Percentiles rank a stretch among this genome's conserved stretches.
phyloP scores from a whole-genome alignment of 345 rosid genomes.

The Populus euphratica region DNA sequence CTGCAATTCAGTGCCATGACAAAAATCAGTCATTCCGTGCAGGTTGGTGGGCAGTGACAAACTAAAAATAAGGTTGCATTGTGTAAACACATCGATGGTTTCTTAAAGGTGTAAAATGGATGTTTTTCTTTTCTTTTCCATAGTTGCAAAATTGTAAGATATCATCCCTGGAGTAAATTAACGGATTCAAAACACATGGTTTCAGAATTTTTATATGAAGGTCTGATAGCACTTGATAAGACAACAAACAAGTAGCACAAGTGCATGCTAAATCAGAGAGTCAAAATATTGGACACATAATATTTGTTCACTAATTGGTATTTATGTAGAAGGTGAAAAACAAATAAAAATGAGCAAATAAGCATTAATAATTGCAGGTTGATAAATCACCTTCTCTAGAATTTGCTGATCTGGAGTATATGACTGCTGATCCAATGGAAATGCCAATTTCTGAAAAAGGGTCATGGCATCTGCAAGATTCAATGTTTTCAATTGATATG shows the following conservation, averaged over 20 bases:
- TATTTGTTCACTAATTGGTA: too few relatives aligned
- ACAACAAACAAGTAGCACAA: too few relatives aligned
- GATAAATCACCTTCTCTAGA: constrained; percentile 14
- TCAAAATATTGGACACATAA: too few relatives aligned
- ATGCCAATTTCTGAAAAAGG: constrained; percentile 17
- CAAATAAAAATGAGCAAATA: not conserved
- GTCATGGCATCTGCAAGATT: constrained; percentile 21
- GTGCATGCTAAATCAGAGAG: too few relatives aligned
- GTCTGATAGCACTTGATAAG: too few relatives aligned
- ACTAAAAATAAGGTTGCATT: not conserved
- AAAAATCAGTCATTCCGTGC: not conserved
- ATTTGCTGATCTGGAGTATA: constrained; percentile 1
- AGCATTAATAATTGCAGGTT: not conserved
- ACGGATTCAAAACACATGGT: not conserved
- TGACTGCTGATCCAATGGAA: constrained; percentile 6
- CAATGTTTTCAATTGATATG: constrained; percentile 18
- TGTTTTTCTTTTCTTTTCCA: not conserved
- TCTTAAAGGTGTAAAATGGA: not conserved
- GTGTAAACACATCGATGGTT: not conserved
- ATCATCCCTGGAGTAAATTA: not conserved
- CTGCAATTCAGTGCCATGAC: constrained; percentile 16
- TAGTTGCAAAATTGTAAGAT: not conserved
- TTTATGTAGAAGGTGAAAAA: not conserved
- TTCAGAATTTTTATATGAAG: too few relatives aligned
- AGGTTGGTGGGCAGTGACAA: not conserved